phyloP scores from a whole-genome alignment of 352 stramenopile species.

The Pythium plurisporium region DNA sequence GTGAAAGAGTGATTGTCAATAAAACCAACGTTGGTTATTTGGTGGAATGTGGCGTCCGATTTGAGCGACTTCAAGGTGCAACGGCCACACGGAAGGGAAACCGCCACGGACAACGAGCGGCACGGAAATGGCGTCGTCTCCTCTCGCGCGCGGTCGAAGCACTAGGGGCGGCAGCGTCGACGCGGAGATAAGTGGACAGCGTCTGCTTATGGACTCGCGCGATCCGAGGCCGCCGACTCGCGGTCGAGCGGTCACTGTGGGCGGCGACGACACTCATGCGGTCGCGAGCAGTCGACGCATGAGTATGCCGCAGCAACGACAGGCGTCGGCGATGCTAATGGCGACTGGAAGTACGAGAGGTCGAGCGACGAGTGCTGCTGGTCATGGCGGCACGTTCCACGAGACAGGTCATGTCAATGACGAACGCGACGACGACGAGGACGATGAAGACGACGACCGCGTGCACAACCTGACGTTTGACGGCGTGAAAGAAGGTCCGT shows the following conservation, averaged over 20 bases:
- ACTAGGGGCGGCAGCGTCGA: not conserved
- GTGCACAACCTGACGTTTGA: constrained; percentile 71
- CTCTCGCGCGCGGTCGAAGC: not conserved
- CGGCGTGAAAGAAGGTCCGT: constrained; percentile 65
- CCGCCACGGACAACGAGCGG: too few relatives aligned
- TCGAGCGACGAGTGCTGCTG: not conserved
- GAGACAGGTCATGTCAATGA: not conserved
- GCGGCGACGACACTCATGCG: not conserved
- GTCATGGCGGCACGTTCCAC: not conserved
- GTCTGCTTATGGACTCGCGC: not conserved
- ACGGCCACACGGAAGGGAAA: not conserved
- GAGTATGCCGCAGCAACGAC: constrained; percentile 13
- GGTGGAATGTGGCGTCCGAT: not conserved
- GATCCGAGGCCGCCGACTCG: not conserved
- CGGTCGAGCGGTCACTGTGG: constrained; percentile 1
- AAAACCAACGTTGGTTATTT: constrained; percentile 17
- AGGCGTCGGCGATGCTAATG: constrained; percentile 1
- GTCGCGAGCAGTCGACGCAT: not conserved
- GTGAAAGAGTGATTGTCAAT: constrained; percentile 13
- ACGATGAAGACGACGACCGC: constrained; percentile 42
- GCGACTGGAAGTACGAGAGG: not conserved
- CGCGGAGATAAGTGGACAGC: too few relatives aligned
- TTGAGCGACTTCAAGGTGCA: not conserved
- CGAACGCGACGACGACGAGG: not conserved
- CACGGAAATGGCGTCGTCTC: constrained; percentile 7